A percentile compares a stretch with the other conserved stretches of the same genome.
phyloP scores from a whole-genome alignment of 257 asterid genomes.

The Buddleja alternifolia region DNA sequence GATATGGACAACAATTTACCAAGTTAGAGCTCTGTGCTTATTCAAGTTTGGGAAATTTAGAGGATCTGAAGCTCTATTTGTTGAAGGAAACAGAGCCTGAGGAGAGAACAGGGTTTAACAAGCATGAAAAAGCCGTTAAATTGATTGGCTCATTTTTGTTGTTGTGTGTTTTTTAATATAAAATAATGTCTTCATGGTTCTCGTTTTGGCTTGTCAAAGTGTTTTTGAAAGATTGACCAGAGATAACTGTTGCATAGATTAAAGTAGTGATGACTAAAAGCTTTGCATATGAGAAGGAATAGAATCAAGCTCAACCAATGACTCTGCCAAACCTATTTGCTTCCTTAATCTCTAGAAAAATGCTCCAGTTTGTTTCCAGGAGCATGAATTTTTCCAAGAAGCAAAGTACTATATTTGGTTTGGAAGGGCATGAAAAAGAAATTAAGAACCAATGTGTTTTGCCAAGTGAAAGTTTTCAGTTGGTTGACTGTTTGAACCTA shows the following conservation, averaged over 20 bases:
- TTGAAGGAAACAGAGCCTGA: slow-evolving; percentile 3
- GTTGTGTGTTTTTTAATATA: neutral
- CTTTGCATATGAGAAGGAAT: neutral
- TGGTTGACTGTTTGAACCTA: slow-evolving; percentile 7
- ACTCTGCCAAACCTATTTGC: slow-evolving; percentile 13
- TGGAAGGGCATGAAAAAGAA: too few relatives aligned
- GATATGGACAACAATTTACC: neutral
- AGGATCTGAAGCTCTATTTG: slow-evolving; percentile 1
- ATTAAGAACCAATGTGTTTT: neutral
- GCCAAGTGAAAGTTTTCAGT: neutral
- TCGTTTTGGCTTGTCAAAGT: slow-evolving; percentile 9
- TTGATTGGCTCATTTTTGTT: neutral
- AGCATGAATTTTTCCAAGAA: neutral
- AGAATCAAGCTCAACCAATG: neutral
- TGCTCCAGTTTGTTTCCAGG: slow-evolving; percentile 5
- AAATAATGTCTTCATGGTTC: neutral
- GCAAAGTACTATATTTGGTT: neutral
- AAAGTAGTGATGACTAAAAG: neutral
- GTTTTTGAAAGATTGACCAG: slow-evolving; percentile 3
- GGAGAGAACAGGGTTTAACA: slow-evolving; percentile 3
- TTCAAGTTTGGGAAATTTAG: slow-evolving; percentile 17
- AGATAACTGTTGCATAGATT: neutral
- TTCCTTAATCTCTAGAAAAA: slow-evolving; percentile 15
- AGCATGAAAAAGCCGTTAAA: slow-evolving; percentile 3
- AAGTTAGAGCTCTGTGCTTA: neutral